Conservation (phyloP, 768 basidiomycete genomes). For the Arthromyces matolae region DNA sequence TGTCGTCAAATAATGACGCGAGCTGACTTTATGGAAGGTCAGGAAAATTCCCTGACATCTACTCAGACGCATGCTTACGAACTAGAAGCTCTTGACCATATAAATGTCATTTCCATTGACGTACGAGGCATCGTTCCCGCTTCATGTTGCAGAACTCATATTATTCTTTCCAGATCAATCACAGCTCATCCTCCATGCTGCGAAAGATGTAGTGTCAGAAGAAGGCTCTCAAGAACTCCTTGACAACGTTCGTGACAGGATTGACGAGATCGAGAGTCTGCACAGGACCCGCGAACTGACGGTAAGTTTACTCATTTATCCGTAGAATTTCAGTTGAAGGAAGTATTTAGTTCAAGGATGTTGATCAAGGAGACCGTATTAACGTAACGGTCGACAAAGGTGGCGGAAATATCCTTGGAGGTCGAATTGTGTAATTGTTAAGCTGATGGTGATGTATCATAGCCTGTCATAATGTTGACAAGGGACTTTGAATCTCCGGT, state of each 20-base stretch:
- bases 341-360: conserved; percentile 45
- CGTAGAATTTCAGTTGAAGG: conserved; percentile 9
- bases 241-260: conserved; percentile 66
- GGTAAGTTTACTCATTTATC: conserved; percentile 30
- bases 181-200: conserved; percentile 70
- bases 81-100: conserved; percentile 51
- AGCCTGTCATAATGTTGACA: no score
- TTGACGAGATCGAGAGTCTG: conserved; percentile 85
- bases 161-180: conserved; percentile 45
- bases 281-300: conserved; percentile 77
- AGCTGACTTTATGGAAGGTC: conserved; percentile 77
- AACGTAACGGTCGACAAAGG: conserved; percentile 57
- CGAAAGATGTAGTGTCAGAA: conserved; percentile 64
- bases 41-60: no score
- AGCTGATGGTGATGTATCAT: no score
- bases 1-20: conserved; percentile 83
- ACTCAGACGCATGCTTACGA: no score
- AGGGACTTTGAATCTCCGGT: no score
- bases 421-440: conserved; percentile 11
- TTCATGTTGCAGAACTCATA: neutral
- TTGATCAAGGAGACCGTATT: conserved; percentile 45
- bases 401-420: conserved; percentile 27
- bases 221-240: conserved; percentile 79
- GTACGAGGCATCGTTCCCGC: conserved; percentile 36
- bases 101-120: conserved; percentile 77